Evolutionary conservation across 1,284 basidiomycete species (phyloP).

Genomic region (Pseudozyma hubeiensis): DNA sequence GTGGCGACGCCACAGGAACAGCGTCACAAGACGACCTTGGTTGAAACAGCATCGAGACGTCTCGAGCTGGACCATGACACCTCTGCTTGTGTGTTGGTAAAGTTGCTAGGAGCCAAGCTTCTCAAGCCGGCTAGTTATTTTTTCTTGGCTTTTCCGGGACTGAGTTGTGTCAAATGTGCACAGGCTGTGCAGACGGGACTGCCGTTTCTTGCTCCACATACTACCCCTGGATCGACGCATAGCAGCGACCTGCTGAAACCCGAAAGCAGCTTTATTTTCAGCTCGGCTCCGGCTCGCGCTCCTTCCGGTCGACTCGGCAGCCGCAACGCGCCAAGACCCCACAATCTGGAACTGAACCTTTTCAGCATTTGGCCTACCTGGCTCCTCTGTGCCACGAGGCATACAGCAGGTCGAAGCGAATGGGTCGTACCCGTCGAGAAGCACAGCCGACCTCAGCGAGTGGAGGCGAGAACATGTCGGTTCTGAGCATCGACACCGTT

Average conservation of each 20-base stretch:
- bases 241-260: background rate
- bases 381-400: constrained; percentile 1
- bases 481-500: constrained; percentile 28
- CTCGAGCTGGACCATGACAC: too few species aligned
- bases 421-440: background rate
- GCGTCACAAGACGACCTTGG: too few species aligned
- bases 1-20: too few species aligned
- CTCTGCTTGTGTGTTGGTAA: too few species aligned
- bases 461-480: constrained; percentile 14
- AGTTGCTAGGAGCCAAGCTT: background rate
- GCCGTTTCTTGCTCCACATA: background rate
- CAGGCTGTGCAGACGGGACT: too few species aligned
- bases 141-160: constrained; percentile 1
- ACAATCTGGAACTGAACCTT: background rate
- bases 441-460: background rate
- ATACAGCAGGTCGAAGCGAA: background rate
- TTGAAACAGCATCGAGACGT: too few species aligned
- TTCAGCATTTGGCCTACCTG: background rate
- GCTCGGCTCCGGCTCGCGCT: background rate
- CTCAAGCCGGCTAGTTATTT: background rate
- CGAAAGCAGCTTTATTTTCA: background rate
- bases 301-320: background rate
- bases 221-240: background rate
- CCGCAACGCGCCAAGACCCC: background rate
- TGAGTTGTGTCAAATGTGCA: too few species aligned